phyloP scores from a whole-genome alignment of 148 eudicot genomes.

The Amaranthus palmeri region DNA sequence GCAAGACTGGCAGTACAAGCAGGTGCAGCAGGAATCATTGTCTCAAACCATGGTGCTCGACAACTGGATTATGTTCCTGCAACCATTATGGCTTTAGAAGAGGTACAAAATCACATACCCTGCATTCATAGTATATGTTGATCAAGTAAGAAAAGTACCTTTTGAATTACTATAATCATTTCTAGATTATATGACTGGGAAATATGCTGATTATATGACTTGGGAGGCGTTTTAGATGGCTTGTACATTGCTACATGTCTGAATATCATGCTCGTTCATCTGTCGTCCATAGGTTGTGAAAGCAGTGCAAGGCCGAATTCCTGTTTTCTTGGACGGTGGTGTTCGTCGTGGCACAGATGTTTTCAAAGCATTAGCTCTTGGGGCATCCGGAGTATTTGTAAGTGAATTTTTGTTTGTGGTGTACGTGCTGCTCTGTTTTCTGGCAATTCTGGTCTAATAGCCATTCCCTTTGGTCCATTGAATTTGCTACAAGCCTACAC shows the following conservation, averaged over 20 bases:
- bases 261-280: neutral
- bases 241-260: neutral
- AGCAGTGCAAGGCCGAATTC: slow-evolving; percentile 54
- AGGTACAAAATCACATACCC: slow-evolving; percentile 34
- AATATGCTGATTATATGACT: too few species aligned
- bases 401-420: slow-evolving; percentile 30
- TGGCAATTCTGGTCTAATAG: neutral
- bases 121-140: neutral
- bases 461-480: too few species aligned
- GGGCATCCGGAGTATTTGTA: slow-evolving; percentile 88
- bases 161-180: neutral
- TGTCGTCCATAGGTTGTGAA: slow-evolving; percentile 46
- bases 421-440: neutral
- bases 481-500: neutral
- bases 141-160: neutral
- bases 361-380: slow-evolving; percentile 82
- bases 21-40: slow-evolving; percentile 77
- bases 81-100: slow-evolving; percentile 69
- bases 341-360: slow-evolving; percentile 85
- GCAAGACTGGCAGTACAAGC: slow-evolving; percentile 55
- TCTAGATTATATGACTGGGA: too few species aligned
- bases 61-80: slow-evolving; percentile 84
- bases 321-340: slow-evolving; percentile 83
- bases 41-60: slow-evolving; percentile 84
- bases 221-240: neutral